Evolutionary conservation across 2,329 filamentous ascomycete genomes (phyloP), one percentile per base, ranked within the genome.

Genomic region (Ilyonectria destructans): DNA sequence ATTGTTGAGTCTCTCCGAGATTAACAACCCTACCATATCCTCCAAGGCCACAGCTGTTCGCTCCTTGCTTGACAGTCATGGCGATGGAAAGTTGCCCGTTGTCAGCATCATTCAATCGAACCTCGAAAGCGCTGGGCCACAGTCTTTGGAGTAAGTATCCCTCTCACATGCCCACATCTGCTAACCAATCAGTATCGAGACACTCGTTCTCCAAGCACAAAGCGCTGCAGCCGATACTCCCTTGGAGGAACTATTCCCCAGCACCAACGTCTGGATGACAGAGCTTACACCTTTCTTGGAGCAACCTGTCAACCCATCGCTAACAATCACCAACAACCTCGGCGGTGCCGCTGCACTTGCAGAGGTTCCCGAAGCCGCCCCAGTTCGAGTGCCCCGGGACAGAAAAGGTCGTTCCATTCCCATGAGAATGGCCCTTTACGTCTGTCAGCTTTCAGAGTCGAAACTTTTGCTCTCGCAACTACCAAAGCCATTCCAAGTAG

Each of bases 351-450:
- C 93, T 6, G 90, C 92, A 71, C 81, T 97, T 3, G 85, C 82
- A 12, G 71, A 75, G 5, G 62, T 77, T 0, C 61, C 76, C 29
- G 71, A 67, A 52, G 68, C 70, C n/a, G n/a, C 69, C 8, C 58
- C 65, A 75, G 51, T 80, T 26, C 69, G 79, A 5, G 70, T 87
- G 17, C 77, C 82, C 35, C 85, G 91, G 49, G 95, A 97, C 77
- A 83, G 87, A 4, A 88, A 89, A 70, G 93, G 93, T 0, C 89
- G 91, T 35, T 94, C 94, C 2, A 85, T 93, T 61, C 90, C 94
- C 1, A 88, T 93, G 15, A 88, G 96, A 62, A 93, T 97, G 83
- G 90, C 92, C 1, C 85, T 92, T 56, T 97, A 95, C 78, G 87
- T 90, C 0, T 84, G 86, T 6, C 86, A 86, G 56, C 78, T 96